A percentile compares a stretch with the other conserved stretches of the same genome.
Evolutionary conservation across 2,329 filamentous ascomycete species (phyloP).

Genomic region (Penicillium hordei): DNA sequence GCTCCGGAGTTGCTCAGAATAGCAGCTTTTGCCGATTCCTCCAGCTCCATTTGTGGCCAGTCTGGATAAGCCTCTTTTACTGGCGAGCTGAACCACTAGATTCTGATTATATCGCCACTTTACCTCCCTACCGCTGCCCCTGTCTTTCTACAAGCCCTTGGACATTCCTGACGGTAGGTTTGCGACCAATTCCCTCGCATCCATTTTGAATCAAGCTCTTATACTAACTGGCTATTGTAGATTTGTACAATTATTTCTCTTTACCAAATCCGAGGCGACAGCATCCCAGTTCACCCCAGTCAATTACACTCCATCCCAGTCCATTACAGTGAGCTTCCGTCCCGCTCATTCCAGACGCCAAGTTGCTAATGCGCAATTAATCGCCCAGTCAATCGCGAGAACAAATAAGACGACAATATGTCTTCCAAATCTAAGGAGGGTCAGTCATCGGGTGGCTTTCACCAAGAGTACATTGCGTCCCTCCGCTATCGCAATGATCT

Average conservation of each 20-base stretch:
- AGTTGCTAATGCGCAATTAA: not conserved
- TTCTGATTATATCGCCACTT: not conserved
- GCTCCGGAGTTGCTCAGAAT: constrained; percentile 1
- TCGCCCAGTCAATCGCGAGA: not conserved
- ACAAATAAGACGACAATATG: constrained; percentile 26
- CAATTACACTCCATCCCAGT: not conserved
- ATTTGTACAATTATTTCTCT: not conserved
- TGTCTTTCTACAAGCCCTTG: not conserved
- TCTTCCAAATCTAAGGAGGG: constrained; percentile 42
- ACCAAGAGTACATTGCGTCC: constrained; percentile 96
- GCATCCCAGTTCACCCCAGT: not conserved
- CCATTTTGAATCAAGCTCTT: not conserved
- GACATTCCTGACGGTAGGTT: constrained; percentile 1
- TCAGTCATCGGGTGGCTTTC: constrained; percentile 52
- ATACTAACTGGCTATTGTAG: not conserved
- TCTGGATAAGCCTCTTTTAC: not conserved
- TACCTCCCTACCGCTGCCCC: not conserved
- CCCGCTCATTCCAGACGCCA: not conserved
- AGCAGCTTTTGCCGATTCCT: constrained; percentile 1
- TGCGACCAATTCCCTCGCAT: not conserved
- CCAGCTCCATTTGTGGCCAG: not conserved
- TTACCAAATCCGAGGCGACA: not conserved
- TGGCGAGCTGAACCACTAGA: not conserved
- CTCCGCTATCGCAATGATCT: constrained; percentile 95
- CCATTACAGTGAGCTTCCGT: not conserved